phyloP scores from a whole-genome alignment of 1,139 yeast genomes.

The Pichia sp. region DNA sequence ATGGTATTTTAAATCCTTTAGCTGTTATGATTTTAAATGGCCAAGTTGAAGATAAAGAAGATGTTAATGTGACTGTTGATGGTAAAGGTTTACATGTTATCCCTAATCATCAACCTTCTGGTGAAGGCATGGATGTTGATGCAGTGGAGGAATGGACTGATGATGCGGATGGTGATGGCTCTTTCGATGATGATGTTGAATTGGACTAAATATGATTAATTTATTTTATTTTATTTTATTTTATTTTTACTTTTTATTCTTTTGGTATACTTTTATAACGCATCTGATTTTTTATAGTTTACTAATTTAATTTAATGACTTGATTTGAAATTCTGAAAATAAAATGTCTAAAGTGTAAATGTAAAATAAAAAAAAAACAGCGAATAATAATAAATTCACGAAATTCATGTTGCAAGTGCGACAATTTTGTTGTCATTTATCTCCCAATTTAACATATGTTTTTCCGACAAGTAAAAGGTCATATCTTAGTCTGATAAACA shows the following conservation, averaged over 20 bases:
- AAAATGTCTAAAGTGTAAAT: no score
- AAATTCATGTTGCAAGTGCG: no score
- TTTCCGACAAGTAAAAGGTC: no score
- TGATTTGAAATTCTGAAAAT: no score
- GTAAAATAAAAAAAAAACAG: no score
- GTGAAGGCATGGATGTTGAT: conserved; percentile 43
- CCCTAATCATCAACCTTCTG: conserved; percentile 77
- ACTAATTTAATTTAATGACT: not conserved
- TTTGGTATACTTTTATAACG: not conserved
- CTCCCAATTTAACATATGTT: no score
- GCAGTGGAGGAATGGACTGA: conserved; percentile 50
- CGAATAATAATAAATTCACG: no score
- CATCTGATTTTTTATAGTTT: not conserved
- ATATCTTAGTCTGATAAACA: no score
- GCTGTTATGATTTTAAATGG: conserved; percentile 87
- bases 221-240: not conserved
- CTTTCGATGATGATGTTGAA: conserved; percentile 32
- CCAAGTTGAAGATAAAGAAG: conserved; percentile 81
- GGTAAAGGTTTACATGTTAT: conserved; percentile 64
- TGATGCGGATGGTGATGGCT: conserved; percentile 48
- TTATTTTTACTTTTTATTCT: not conserved
- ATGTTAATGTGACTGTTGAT: conserved; percentile 52
- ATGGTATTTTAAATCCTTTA: conserved; percentile 74
- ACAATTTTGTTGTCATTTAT: no score
- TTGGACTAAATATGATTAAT: conserved; percentile 36